Base-by-base conservation (phyloP, 768 basidiomycete species). In the Atractiella rhizophila region DNA sequence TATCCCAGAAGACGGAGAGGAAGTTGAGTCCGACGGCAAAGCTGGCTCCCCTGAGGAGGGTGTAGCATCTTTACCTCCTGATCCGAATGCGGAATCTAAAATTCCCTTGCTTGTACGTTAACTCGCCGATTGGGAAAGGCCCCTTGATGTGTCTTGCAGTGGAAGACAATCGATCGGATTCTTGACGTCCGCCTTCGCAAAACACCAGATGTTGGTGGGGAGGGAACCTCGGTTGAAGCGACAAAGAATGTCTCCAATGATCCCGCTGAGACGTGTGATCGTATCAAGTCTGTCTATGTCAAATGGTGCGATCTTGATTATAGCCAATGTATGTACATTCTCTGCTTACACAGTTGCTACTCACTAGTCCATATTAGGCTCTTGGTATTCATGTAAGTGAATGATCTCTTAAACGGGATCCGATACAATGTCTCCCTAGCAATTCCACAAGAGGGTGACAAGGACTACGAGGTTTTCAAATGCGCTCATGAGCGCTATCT, bases 131-230 rank as follows among this genome's bases (percentile, higher is more conserved):
- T 7, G 8, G 12, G 48, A 34, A 35, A 47, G 54, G 23, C 47
- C 48, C 42, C 25, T 43, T 48, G 3, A 47, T 51, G 3, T 55
- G 81, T 83, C 6, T 60, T 60, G 1, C 63, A 68, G 6, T 94
- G 88, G 88, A 75, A 73, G 58, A 81, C 76, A 0, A 64, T 82
- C n/a, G 85, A 88, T 52, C 73, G 86, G n/a, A 65, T 96, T 21
- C 64, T 98, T 26, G 81, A 91, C 49, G 62, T 85, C 19, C 59
- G 70, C 31, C 58, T 86, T 15, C 74, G 75, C 69, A 60, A 52
- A 34, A 48, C 51, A 37, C 1, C 26, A 32, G 46, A 39, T 54
- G 54, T 50, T 42, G 10, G 50, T 60, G 40, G 54, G 57, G 32
- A 54, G 57, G 18, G 43, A 28, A 27, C 37, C n/a, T 68, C 25